A percentile compares a stretch with the other conserved stretches of the same genome.
Evolutionary conservation across 805 yeast species (phyloP).

Genomic region (Torulaspora maleeae): DNA sequence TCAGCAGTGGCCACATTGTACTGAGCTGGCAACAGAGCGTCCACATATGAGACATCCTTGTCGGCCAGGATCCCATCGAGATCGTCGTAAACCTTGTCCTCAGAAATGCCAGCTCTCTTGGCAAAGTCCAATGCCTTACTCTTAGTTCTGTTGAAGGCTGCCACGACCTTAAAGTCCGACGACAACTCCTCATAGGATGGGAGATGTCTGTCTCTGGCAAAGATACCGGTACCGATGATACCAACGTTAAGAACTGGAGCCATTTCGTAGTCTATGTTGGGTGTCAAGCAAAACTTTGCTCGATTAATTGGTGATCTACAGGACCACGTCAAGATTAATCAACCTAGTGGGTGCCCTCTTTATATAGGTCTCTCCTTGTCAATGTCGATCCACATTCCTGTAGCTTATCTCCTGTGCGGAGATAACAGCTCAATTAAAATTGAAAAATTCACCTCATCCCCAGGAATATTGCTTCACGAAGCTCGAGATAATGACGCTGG

Average conservation of each 20-base stretch:
- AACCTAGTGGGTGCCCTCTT: neutral
- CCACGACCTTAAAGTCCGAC: constrained; percentile 50
- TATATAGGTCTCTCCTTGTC: neutral
- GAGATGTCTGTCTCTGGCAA: constrained; percentile 78
- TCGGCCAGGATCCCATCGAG: constrained; percentile 65
- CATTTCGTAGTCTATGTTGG: constrained; percentile 8
- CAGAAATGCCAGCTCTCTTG: constrained; percentile 47
- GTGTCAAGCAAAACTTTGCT: neutral
- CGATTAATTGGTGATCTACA: too few species aligned
- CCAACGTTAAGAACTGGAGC: constrained; percentile 48
- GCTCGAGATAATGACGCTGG: too few species aligned
- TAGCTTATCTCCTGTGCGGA: constrained; percentile 1
- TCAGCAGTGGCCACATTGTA: constrained; percentile 63
- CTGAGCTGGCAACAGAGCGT: constrained; percentile 87
- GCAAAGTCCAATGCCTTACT: constrained; percentile 83
- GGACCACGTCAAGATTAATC: too few species aligned
- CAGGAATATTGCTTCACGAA: neutral
- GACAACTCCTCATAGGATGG: constrained; percentile 60
- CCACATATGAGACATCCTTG: constrained; percentile 67
- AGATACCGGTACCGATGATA: constrained; percentile 79
- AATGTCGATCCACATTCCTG: neutral
- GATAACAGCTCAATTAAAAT: neutral
- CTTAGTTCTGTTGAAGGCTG: constrained; percentile 79
- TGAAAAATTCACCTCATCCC: neutral
- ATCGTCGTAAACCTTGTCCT: constrained; percentile 50